Percentiles rank a stretch among this genome's conserved stretches.
Conservation (phyloP, 768 basidiomycete genomes). For the Leucosporidium scottii region DNA sequence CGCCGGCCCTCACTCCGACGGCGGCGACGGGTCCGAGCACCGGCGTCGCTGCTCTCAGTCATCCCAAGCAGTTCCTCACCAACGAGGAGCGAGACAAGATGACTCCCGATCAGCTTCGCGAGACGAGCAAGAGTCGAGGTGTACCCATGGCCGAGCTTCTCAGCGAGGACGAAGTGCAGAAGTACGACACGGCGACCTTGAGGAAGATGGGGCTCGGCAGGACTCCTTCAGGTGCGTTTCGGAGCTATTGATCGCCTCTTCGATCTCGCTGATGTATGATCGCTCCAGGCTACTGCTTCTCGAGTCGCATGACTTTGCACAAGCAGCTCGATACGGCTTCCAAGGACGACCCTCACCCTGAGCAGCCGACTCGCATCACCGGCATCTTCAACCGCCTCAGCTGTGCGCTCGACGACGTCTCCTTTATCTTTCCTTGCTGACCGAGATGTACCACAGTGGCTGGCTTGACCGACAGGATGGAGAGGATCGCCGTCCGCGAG, state of each 20-base stretch:
- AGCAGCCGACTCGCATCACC: constrained; percentile 67
- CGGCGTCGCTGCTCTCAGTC: no score
- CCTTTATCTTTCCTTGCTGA: background rate
- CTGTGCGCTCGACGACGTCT: constrained; percentile 6
- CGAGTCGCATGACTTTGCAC: constrained; percentile 78
- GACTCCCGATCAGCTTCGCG: background rate
- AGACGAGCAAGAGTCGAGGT: background rate
- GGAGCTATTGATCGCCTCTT: background rate
- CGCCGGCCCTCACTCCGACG: no score
- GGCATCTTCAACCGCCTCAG: constrained; percentile 63
- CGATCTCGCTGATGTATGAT: background rate
- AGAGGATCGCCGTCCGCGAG: constrained; percentile 64
- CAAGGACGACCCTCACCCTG: constrained; percentile 58
- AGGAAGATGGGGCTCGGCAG: constrained; percentile 21
- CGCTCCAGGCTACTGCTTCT: constrained; percentile 49
- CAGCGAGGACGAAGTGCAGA: constrained; percentile 18
- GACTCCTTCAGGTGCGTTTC: constrained; percentile 9
- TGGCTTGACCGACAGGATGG: constrained; percentile 64
- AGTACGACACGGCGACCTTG: constrained; percentile 10
- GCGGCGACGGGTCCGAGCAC: no score
- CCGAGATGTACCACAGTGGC: no score
- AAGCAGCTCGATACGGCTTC: constrained; percentile 52
- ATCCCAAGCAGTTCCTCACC: constrained; percentile 3
- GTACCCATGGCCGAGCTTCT: constrained; percentile 1
- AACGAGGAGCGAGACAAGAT: constrained; percentile 2